Conservation (phyloP, 2,329 filamentous ascomycete species). For the Fusarium tjaetaba region DNA sequence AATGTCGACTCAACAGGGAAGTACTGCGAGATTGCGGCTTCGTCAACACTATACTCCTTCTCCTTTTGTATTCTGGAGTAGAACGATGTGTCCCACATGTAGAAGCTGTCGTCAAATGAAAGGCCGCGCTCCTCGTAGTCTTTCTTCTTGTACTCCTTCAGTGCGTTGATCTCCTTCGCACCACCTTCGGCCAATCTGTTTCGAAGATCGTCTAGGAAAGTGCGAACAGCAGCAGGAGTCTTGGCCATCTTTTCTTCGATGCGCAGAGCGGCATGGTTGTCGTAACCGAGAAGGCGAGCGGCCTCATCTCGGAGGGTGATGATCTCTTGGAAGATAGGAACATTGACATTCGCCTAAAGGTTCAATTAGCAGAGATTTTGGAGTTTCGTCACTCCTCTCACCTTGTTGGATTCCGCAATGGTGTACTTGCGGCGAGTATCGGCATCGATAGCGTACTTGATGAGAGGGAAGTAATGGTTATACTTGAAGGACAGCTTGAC, state of each 20-base stretch:
- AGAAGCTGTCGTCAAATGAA: constrained; percentile 75
- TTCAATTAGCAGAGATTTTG: neutral
- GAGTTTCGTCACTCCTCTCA: constrained; percentile 37
- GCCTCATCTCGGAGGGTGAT: constrained; percentile 80
- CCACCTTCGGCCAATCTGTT: constrained; percentile 74
- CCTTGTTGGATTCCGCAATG: constrained; percentile 82
- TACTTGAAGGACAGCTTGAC: constrained; percentile 85
- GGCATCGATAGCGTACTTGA: constrained; percentile 79
- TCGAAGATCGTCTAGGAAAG: constrained; percentile 77
- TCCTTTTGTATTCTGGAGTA: constrained; percentile 85
- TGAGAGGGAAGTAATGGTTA: constrained; percentile 79
- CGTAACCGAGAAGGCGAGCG: constrained; percentile 79
- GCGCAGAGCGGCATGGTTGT: constrained; percentile 77
- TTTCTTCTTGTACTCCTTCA: constrained; percentile 79
- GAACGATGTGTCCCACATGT: constrained; percentile 84
- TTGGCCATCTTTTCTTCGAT: constrained; percentile 91
- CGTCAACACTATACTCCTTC: constrained; percentile 81
- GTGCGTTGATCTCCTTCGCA: constrained; percentile 72
- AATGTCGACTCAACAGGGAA: constrained; percentile 82
- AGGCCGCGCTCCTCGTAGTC: constrained; percentile 70
- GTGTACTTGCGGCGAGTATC: constrained; percentile 76
- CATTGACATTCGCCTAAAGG: constrained; percentile 71
- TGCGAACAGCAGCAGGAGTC: constrained; percentile 74
- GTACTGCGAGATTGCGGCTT: constrained; percentile 83
- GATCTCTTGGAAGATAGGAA: constrained; percentile 77